Conservation (phyloP, 176 grass and related monocot genomes). For the Olyra latifolia region DNA sequence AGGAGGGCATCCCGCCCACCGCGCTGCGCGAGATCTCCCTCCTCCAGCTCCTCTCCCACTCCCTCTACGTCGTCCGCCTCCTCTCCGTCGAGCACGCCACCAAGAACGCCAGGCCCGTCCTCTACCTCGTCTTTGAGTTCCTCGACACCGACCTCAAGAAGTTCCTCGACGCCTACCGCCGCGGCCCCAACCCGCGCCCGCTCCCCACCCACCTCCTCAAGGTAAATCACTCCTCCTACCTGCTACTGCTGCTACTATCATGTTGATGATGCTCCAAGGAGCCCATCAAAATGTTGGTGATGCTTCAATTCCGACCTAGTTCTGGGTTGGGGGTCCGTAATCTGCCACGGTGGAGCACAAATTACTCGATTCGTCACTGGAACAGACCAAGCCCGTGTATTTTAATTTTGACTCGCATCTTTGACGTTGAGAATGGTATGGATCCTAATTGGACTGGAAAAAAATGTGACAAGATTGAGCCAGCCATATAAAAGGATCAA, state of each 20-base stretch:
- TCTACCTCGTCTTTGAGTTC: conserved; percentile 95
- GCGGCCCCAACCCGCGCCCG: conserved; percentile 46
- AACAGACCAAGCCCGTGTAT: background rate
- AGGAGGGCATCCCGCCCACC: conserved; percentile 94
- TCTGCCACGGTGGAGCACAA: background rate
- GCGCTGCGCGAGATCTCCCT: conserved; percentile 91
- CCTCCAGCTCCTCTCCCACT: conserved; percentile 81
- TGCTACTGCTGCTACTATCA: background rate
- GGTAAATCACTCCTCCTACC: conserved; percentile 26
- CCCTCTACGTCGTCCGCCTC: conserved; percentile 88
- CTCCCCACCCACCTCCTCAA: conserved; percentile 63
- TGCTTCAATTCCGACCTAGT: background rate
- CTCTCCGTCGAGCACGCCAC: conserved; percentile 72
- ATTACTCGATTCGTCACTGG: background rate
- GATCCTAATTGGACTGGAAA: background rate
- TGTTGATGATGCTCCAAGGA: background rate
- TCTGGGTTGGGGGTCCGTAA: background rate
- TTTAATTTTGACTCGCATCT: background rate
- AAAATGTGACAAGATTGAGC: too few relatives aligned
- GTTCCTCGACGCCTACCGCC: conserved; percentile 66
- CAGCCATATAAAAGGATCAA: background rate
- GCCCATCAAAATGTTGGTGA: background rate
- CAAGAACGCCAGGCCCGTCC: conserved; percentile 71
- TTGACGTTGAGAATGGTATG: background rate
- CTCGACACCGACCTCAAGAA: conserved; percentile 91